Evolutionary conservation across 164 flowering plant genomes (phyloP), one percentile per base, ranked within the genome.

Genomic region (Liriodendron chinense): DNA sequence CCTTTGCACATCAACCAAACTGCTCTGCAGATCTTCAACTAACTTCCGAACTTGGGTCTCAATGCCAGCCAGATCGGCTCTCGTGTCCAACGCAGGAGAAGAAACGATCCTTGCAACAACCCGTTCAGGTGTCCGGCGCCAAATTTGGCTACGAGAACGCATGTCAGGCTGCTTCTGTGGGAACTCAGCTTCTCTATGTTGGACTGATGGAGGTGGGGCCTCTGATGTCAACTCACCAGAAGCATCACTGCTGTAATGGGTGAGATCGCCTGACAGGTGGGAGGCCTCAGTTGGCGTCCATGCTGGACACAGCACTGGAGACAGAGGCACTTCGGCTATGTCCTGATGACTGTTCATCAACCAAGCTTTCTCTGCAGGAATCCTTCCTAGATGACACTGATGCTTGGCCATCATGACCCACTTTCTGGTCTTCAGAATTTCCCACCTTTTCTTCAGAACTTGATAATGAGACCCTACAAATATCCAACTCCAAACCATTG

Each of bases 61-160:
- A 74, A 93, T 49, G 13, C 84, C 94, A 61, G 87, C 80, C 76
- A 87, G 91, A 78, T 92, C 94, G 56, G 92, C 74, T 79, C 89
- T 86, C 9, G 84, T 82, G 71, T 91, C 97, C 53, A 69, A 78
- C 49, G 86, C 71, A 47, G 94, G 80, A 79, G 92, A 77, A 74
- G 92, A 83, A 74, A 86, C 84, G 47, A 92, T 84, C 80, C 92
- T 90, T 9, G 93, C 86, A 43, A 74, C 82, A 74, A 85, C 80
- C 73, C 92, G 88, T 23, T 89, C 94, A n/a, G 91, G 84, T 56
- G 93, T 91, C 50, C 96, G 82, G 8, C 89, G 90, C 96, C 96
- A 90, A 9, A 90, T 81, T 68, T 91, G 96, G 75, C 83, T 87
- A 72, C 92, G 87, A 77, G 90, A 73, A 65, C 94, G 83, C 62